Evolutionary conservation across 1,284 basidiomycete species (phyloP).

Genomic region (Pisolithus thermaeus): DNA sequence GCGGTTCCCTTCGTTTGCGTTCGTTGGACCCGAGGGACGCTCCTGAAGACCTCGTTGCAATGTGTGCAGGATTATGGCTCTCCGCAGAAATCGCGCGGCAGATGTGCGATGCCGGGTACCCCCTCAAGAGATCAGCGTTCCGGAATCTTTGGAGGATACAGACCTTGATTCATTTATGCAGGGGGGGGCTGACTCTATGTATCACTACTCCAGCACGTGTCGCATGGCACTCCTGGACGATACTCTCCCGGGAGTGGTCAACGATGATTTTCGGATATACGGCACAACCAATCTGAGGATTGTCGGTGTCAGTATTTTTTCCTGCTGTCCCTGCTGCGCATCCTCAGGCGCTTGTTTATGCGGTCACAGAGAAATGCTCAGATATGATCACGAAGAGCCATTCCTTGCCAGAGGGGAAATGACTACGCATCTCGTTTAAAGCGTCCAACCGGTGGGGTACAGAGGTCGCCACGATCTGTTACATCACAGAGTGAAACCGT

Average conservation of each 20-base stretch:
- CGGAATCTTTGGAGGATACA: conserved; percentile 3
- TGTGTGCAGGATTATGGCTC: conserved; percentile 32
- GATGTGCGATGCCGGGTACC: conserved; percentile 16
- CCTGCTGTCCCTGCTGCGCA: conserved; percentile 18
- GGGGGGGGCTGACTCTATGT: too few species aligned
- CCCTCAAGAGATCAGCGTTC: conserved; percentile 8
- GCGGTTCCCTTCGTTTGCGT: conserved; percentile 15
- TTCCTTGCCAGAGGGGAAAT: too few species aligned
- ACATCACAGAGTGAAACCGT: too few species aligned
- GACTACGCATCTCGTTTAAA: too few species aligned
- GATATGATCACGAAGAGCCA: conserved; percentile 12
- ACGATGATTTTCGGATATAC: conserved; percentile 19
- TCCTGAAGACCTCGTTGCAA: conserved; percentile 11
- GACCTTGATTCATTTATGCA: conserved; percentile 9
- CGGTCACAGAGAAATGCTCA: conserved; percentile 25
- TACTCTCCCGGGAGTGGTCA: conserved; percentile 25
- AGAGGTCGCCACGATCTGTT: too few species aligned
- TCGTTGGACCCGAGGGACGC: conserved; percentile 27
- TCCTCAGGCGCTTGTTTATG: conserved; percentile 19
- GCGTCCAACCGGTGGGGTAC: too few species aligned
- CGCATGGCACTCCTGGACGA: conserved; percentile 28
- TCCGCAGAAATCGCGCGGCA: conserved; percentile 28
- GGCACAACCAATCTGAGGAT: conserved; percentile 22
- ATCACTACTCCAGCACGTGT: too few species aligned
- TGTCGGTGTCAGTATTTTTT: conserved; percentile 22